Evolutionary conservation across 1,139 yeast species (phyloP), one percentile per base, ranked within the genome.

Genomic region (Magnusiomyces tetraspermus): DNA sequence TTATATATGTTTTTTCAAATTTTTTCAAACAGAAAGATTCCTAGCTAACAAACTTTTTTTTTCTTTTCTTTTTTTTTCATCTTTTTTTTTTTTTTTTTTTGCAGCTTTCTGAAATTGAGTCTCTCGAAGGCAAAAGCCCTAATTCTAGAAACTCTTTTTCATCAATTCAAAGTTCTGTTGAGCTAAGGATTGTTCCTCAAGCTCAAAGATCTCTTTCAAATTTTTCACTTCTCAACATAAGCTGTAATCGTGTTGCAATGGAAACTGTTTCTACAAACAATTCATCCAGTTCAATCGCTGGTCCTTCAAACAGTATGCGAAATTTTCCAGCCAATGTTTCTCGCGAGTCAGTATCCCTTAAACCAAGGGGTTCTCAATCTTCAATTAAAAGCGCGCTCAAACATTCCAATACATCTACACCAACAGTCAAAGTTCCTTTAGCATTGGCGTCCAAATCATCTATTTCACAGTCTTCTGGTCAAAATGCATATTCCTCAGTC

Each of bases 101-200:
- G 17, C 21, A 26, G 30, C 13, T 26, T 22, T 13, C 21, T 26
- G 11, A n/a, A 5, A n/a, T n/a, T 11, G 22, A 23, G 5, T 33
- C 17, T 15, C 38, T 17, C 10, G n/a, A 33, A 10, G 10, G 17
- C 17, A 33, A 33, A 33, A 33, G 38, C 4, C 38, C 38, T 15
- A 15, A 8, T 8, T 33, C 38, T 33, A 15, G 17, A 15, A 5
- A 15, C 38, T 33, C 38, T 4, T 33, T 33, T 3, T 46, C 49
- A 22, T 46, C 49, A 21, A 46, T 46, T 23, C 49, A 46, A 23
- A 33, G 33, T 22, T 46, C 49, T 3, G 42, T 36, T 13, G 49
- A 46, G 2, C 30, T 46, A 2, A 33, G 38, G n/a, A 17, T 33
- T 15, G 38, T 33, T 13, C n/a, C 38, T n/a, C 38, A 33, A 15